Conservation (phyloP, 768 basidiomycete species). For the Lanmaoa rubissima region DNA sequence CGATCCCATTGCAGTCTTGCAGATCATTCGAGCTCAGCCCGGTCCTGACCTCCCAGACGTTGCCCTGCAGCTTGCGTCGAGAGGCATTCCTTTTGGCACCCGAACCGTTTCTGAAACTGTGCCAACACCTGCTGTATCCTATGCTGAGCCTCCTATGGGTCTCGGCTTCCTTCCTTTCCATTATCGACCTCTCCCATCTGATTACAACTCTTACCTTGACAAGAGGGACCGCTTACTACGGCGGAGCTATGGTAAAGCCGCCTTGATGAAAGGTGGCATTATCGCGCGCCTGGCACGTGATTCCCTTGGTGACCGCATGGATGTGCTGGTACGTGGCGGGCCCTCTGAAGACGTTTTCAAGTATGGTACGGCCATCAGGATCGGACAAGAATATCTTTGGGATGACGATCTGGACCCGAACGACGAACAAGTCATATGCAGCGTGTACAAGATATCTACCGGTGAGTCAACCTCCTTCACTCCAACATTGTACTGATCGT, state of each 20-base stretch:
- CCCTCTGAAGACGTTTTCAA: neutral
- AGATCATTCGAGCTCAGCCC: neutral
- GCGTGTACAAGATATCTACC: constrained; percentile 1
- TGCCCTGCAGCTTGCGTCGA: neutral
- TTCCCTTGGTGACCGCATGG: neutral
- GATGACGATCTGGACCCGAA: constrained; percentile 1
- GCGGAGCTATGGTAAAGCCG: neutral
- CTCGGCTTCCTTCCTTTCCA: too few relatives aligned
- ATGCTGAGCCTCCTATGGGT: too few relatives aligned
- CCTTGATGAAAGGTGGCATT: constrained; percentile 4
- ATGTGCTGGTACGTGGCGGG: neutral
- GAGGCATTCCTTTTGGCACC: neutral
- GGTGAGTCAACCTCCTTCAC: neutral
- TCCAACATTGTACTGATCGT: too few relatives aligned
- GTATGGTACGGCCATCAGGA: neutral
- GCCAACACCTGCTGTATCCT: too few relatives aligned
- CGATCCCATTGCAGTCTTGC: neutral
- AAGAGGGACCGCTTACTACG: neutral
- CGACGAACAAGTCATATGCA: constrained; percentile 1
- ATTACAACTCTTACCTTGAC: neutral
- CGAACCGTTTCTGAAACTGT: too few relatives aligned
- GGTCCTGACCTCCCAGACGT: neutral
- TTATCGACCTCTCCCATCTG: neutral
- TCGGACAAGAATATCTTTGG: neutral
- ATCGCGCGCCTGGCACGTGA: neutral